These are phyloP conservation scores for Rubus idaeus DNA, from an alignment of 306 rosid species.

Conservation along the genomic window DNA sequence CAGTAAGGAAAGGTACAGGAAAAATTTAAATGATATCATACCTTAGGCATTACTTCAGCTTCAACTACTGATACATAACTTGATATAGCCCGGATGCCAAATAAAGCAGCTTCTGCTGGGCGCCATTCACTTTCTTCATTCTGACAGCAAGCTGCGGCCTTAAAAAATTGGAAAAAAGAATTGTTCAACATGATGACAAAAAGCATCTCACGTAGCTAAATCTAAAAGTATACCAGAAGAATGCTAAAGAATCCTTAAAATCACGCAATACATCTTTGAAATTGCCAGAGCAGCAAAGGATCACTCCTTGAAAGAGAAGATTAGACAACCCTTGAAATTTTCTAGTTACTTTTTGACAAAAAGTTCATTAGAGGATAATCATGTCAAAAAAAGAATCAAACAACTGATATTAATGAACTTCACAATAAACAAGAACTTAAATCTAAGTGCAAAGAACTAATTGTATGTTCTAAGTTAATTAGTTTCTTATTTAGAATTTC, in stretches of 20 bases:
- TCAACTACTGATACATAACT: slow-evolving; percentile 80
- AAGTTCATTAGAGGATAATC: not conserved
- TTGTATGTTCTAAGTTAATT: not conserved
- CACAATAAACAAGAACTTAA: not conserved
- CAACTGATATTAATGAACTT: not conserved
- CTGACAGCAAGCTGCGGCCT: slow-evolving; percentile 80
- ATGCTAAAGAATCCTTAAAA: not conserved
- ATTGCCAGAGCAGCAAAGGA: not conserved
- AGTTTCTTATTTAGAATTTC: not conserved
- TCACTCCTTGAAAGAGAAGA: not conserved
- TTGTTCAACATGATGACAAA: not conserved
- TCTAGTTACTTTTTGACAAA: not conserved
- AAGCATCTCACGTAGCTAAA: slow-evolving; percentile 16
- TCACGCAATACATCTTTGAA: not conserved
- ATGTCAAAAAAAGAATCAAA: not conserved
- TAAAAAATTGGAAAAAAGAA: slow-evolving; percentile 17
- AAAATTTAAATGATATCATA: slow-evolving; percentile 34
- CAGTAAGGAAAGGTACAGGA: slow-evolving; percentile 1
- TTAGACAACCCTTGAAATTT: not conserved
- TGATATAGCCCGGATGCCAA: slow-evolving; percentile 93
- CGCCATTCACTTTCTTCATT: slow-evolving; percentile 83
- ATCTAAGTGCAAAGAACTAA: not conserved
- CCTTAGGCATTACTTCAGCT: slow-evolving; percentile 98
- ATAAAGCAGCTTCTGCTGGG: slow-evolving; percentile 93
- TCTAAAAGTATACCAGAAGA: slow-evolving; percentile 9